These are phyloP conservation scores for Beta lomatogona DNA, from an alignment of 179 eudicot genomes.

Conservation along the genomic window DNA sequence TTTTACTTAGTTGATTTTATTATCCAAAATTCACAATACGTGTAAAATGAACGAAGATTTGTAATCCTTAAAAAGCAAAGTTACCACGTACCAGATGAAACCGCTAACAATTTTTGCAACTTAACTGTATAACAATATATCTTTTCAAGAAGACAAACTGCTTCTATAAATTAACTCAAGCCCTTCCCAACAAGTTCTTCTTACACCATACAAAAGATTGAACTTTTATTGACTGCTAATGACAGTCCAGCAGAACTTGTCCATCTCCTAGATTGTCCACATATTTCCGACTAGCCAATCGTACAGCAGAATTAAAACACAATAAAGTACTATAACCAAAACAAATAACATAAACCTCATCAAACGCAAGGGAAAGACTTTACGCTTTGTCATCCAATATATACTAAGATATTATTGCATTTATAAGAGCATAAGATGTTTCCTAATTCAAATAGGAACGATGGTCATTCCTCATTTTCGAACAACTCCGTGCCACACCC, in stretches of 20 bases:
- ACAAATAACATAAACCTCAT: not conserved
- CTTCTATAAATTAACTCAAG: not conserved
- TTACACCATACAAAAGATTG: not conserved
- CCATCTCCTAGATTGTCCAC: not conserved
- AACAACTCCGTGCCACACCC: not conserved
- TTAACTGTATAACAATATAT: too few species aligned
- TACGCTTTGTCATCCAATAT: not conserved
- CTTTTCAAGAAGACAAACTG: not conserved
- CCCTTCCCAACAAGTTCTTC: not conserved
- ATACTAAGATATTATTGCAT: not conserved
- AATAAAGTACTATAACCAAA: not conserved
- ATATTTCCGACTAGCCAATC: not conserved
- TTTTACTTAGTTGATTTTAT: not conserved
- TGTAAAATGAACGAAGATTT: not conserved
- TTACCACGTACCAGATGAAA: not conserved
- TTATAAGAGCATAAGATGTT: not conserved
- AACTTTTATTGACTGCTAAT: not conserved
- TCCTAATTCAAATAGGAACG: not conserved
- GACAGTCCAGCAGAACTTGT: not conserved
- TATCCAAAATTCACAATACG: not conserved
- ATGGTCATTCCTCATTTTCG: not conserved
- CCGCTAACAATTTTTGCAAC: too few species aligned
- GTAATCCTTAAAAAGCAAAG: not conserved
- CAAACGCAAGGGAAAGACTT: not conserved
- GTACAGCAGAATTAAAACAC: not conserved